Evolutionary conservation across 108 stramenopile species (phyloP), one percentile per base, ranked within the genome.

Genomic region (Skeletonema grethae): DNA sequence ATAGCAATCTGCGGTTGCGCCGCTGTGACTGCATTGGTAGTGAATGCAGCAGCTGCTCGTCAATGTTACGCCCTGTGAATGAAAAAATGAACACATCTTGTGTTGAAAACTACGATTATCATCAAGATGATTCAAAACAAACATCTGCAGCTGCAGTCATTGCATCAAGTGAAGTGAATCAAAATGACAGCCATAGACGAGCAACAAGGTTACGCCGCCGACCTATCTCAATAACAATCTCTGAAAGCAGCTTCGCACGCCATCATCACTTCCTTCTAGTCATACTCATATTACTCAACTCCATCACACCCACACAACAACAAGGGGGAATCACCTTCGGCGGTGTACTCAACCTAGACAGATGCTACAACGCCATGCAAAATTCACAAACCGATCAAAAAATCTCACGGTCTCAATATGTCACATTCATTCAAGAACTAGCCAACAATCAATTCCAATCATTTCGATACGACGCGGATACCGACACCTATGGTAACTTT

Each of bases 341-440:
- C 9, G 8, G 8, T 10, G 22, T 53, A 53, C 18, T 53, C 18
- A 53, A 53, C 20, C 50, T 53, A 22, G 50, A 53, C 3, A 53
- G 20, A 20, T 53, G 50, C 50, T 53, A 53, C 22, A 8, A 0
- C 0, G 50, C 50, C n/a, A 53, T 53, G 50, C 50, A 53, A 53
- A 53, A 53, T 8, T 7, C 50, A 53, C 50, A 53, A 53, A 24
- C 22, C 4, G 20, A 53, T 6, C 4, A 53, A 0, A 20, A 8
- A 53, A 53, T 53, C 18, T 53, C 50, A 22, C 50, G 20, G 16
- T 20, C 18, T 22, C 50, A 70, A 55, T 78, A 78, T 39, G 70
- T 78, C 46, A 16, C 34, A 16, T 67, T 78, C 65, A 62, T 78
- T 34, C 70, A 78, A 50, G 63, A 45, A 29, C 50, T 78, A 1